Percentiles rank a stretch among this genome's conserved stretches.
Evolutionary conservation across 305 asterid genomes (phyloP).

Genomic region (Rubia balearica): DNA sequence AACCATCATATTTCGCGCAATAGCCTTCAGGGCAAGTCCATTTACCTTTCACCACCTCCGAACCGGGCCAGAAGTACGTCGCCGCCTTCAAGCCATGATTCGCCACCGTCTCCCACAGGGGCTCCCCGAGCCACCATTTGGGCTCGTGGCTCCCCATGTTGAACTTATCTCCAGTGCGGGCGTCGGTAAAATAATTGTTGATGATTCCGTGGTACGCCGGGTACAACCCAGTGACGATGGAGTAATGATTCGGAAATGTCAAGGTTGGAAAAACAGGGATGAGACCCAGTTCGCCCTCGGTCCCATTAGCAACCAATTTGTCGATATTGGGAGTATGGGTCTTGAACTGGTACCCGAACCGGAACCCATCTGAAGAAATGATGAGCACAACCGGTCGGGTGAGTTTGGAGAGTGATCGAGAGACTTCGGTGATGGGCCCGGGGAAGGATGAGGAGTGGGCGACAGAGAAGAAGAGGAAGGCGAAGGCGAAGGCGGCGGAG

Average conservation of each 20-base stretch:
- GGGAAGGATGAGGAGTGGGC: constrained; percentile 16
- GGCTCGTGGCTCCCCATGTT: constrained; percentile 58
- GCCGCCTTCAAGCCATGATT: constrained; percentile 59
- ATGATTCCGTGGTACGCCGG: constrained; percentile 74
- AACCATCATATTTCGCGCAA: constrained; percentile 44
- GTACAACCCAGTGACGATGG: constrained; percentile 75
- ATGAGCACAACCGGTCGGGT: constrained; percentile 53
- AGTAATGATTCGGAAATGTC: constrained; percentile 75
- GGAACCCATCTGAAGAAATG: constrained; percentile 60
- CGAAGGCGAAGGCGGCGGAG: constrained; percentile 49
- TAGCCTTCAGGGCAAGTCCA: constrained; percentile 53
- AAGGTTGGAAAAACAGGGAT: constrained; percentile 71
- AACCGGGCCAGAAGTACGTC: constrained; percentile 73
- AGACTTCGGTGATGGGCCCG: constrained; percentile 18
- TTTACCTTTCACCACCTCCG: constrained; percentile 63
- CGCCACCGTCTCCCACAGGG: constrained; percentile 63
- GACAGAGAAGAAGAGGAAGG: constrained; percentile 35
- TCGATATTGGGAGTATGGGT: constrained; percentile 51
- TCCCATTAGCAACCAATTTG: constrained; percentile 51
- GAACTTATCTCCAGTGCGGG: constrained; percentile 45
- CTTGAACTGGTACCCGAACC: constrained; percentile 77
- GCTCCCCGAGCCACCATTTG: constrained; percentile 85
- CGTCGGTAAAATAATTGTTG: constrained; percentile 52
- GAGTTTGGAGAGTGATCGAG: constrained; percentile 45
- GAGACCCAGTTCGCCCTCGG: constrained; percentile 64